A percentile compares a stretch with the other conserved stretches of the same genome.
Conservation (phyloP, 108 stramenopile species). For the Skeletonema marinoi region DNA sequence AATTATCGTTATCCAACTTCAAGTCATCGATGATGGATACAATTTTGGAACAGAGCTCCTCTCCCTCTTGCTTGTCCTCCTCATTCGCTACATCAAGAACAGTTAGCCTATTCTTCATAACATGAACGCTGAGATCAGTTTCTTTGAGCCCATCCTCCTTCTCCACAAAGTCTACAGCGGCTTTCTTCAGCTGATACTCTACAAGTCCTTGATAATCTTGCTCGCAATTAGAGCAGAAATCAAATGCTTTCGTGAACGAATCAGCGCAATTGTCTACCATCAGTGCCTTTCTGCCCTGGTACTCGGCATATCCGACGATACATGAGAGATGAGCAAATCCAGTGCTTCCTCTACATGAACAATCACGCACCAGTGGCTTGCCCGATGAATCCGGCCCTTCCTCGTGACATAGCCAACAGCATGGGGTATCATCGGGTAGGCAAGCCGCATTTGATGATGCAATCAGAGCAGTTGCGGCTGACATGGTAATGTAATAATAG, state of each 20-base stretch:
- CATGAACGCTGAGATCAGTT: background rate
- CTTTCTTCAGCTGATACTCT: background rate
- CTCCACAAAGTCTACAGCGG: background rate
- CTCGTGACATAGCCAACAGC: constrained; percentile 18
- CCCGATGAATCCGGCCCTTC: constrained; percentile 4
- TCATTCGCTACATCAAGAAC: background rate
- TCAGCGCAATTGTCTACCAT: background rate
- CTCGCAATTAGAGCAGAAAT: background rate
- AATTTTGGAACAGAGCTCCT: background rate
- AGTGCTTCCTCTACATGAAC: constrained; percentile 12
- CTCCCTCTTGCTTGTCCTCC: background rate
- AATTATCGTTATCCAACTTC: background rate
- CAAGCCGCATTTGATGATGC: background rate
- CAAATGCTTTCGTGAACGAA: background rate
- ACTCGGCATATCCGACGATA: constrained; percentile 10
- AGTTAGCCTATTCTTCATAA: background rate
- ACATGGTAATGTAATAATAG: too few relatives aligned
- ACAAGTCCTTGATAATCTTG: background rate
- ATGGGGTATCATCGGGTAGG: background rate
- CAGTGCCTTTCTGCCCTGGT: background rate
- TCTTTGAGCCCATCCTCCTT: background rate
- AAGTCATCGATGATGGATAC: background rate
- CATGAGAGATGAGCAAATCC: constrained; percentile 22
- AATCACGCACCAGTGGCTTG: constrained; percentile 11
- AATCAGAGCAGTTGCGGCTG: too few relatives aligned